These are phyloP conservation scores for Colletotrichum paranaense DNA, from an alignment of 2,329 filamentous ascomycete species.

Conservation along the genomic window DNA sequence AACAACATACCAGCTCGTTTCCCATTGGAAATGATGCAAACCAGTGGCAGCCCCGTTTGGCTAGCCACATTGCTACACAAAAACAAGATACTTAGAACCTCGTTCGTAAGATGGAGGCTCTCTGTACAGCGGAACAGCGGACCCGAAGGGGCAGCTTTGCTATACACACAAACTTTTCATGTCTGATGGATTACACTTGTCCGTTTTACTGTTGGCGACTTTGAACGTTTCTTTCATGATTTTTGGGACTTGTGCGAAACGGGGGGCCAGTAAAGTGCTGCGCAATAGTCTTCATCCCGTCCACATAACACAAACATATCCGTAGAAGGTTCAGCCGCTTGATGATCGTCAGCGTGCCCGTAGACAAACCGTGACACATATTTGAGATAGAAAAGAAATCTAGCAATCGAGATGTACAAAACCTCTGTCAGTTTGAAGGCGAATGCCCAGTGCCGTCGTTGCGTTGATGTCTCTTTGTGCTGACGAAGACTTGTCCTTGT, in stretches of 20 bases:
- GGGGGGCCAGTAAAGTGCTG: constrained; percentile 1
- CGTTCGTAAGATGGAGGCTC: constrained; percentile 25
- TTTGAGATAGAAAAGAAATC: constrained; percentile 24
- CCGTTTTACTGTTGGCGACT: constrained; percentile 10
- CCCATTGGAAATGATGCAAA: constrained; percentile 11
- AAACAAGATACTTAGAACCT: constrained; percentile 13
- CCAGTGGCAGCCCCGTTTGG: constrained; percentile 8
- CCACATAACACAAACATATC: constrained; percentile 21
- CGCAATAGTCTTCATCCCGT: constrained; percentile 14
- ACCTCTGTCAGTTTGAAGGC: background rate
- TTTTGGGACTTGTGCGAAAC: background rate
- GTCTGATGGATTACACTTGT: constrained; percentile 22
- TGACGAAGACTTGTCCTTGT: too few species aligned
- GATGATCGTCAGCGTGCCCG: constrained; percentile 21
- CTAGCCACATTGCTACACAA: constrained; percentile 26
- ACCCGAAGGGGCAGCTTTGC: constrained; percentile 25
- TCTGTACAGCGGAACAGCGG: constrained; percentile 20
- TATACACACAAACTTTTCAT: constrained; percentile 29
- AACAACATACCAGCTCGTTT: constrained; percentile 29
- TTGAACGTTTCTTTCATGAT: background rate
- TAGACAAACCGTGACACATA: constrained; percentile 22
- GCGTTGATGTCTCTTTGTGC: too few species aligned
- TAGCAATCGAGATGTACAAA: constrained; percentile 30
- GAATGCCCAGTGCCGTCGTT: background rate
- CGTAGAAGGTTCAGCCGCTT: constrained; percentile 20